phyloP scores from a whole-genome alignment of 2,329 filamentous ascomycete species.

The Camptophora hylomeconis region DNA sequence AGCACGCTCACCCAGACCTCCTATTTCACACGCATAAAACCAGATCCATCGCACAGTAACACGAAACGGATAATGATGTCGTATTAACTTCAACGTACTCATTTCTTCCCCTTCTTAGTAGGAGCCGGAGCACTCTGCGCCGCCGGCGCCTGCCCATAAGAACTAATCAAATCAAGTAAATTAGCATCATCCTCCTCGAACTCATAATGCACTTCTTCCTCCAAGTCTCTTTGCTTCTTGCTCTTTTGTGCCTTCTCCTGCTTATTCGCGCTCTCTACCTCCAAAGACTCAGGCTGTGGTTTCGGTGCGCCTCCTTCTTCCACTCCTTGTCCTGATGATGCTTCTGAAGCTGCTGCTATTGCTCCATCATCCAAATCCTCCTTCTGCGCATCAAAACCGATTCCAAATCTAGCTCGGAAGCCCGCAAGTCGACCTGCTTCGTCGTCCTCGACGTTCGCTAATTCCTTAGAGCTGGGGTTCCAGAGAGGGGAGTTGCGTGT shows the following conservation, averaged over 20 bases:
- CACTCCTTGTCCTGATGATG: slow-evolving; percentile 17
- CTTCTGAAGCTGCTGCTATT: slow-evolving; percentile 9
- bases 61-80: not conserved
- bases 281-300: slow-evolving; percentile 9
- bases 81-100: too few relatives aligned
- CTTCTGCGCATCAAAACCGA: slow-evolving; percentile 58
- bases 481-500: slow-evolving; percentile 79
- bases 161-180: slow-evolving; percentile 44
- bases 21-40: too few relatives aligned
- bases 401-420: slow-evolving; percentile 74
- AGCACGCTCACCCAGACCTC: not conserved
- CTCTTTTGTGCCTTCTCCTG: slow-evolving; percentile 29
- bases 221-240: slow-evolving; percentile 21
- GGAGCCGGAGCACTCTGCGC: too few relatives aligned
- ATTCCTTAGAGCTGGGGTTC: slow-evolving; percentile 71
- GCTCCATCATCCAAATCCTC: slow-evolving; percentile 22
- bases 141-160: slow-evolving; percentile 29
- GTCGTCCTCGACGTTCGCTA: slow-evolving; percentile 84
- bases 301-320: slow-evolving; percentile 18
- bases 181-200: slow-evolving; percentile 38
- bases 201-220: slow-evolving; percentile 34
- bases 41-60: too few relatives aligned
- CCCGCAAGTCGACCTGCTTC: slow-evolving; percentile 81
- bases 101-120: slow-evolving; percentile 14
- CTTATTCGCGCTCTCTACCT: slow-evolving; percentile 14